Percentiles rank a stretch among this genome's conserved stretches.
These are phyloP conservation scores for Aspergillus japonicus DNA, from an alignment of 2,329 filamentous ascomycete species.

Conservation along the genomic window DNA sequence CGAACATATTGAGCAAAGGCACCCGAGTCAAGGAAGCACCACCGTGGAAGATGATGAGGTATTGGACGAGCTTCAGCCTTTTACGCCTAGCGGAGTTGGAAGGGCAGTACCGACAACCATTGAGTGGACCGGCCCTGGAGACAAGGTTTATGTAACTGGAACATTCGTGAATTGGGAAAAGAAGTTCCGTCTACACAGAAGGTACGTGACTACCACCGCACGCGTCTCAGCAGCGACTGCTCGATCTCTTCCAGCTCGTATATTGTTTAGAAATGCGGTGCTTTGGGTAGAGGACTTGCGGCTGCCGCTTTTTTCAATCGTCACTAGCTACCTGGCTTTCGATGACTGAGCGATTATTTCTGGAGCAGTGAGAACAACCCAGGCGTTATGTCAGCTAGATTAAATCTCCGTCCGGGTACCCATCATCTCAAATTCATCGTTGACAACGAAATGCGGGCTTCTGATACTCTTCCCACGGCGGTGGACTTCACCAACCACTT, in stretches of 20 bases:
- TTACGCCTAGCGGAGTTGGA: conserved; percentile 65
- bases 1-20: conserved; percentile 55
- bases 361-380: conserved; percentile 42
- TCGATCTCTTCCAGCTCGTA: background rate
- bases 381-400: conserved; percentile 69
- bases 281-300: background rate
- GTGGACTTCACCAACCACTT: conserved; percentile 98
- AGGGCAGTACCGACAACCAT: conserved; percentile 80
- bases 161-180: conserved; percentile 97
- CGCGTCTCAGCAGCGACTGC: background rate
- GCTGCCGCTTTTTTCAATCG: background rate
- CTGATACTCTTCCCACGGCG: conserved; percentile 82
- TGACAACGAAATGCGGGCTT: conserved; percentile 89
- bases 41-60: conserved; percentile 70
- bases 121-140: conserved; percentile 79
- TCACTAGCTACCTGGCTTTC: conserved; percentile 10
- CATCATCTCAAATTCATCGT: conserved; percentile 97
- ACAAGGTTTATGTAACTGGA: conserved; percentile 93
- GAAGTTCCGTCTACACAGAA: conserved; percentile 81
- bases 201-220: conserved; percentile 61
- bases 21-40: conserved; percentile 55
- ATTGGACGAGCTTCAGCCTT: conserved; percentile 68
- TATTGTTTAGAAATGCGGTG: background rate
- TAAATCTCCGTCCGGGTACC: conserved; percentile 86
- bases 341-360: conserved; percentile 12